Conservation (phyloP, 257 asterid species). For the Catharanthus roseus region DNA sequence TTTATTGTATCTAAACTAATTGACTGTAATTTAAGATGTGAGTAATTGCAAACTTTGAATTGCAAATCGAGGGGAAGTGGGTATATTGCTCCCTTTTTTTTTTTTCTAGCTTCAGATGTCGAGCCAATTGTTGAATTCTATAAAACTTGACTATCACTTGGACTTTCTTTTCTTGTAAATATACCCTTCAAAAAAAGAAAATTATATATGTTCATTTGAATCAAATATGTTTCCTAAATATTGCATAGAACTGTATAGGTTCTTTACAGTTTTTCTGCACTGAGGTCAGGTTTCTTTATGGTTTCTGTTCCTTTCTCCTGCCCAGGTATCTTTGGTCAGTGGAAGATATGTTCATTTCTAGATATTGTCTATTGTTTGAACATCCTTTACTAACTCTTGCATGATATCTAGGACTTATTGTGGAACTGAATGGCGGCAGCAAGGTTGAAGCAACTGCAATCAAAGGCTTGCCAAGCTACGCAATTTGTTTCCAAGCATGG, state of each 20-base stretch:
- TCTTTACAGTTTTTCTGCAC: neutral
- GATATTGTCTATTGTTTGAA: neutral
- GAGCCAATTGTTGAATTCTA: neutral
- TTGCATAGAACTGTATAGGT: neutral
- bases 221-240: neutral
- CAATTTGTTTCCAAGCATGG: constrained; percentile 33
- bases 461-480: constrained; percentile 37
- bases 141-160: neutral
- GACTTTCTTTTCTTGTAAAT: neutral
- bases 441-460: constrained; percentile 31
- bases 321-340: neutral
- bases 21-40: neutral
- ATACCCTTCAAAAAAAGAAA: too few relatives aligned
- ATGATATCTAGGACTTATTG: constrained; percentile 10
- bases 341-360: neutral
- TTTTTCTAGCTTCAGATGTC: neutral
- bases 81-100: too few relatives aligned
- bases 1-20: neutral
- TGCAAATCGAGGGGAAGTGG: neutral
- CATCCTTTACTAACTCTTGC: neutral
- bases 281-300: neutral
- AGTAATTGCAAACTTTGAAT: neutral
- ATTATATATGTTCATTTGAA: neutral
- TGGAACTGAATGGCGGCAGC: constrained; percentile 39
- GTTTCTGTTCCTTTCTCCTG: neutral